Percentiles rank a stretch among this genome's conserved stretches.
Evolutionary conservation across 306 rosid genomes (phyloP).

Genomic region (Adenanthera pavonina): DNA sequence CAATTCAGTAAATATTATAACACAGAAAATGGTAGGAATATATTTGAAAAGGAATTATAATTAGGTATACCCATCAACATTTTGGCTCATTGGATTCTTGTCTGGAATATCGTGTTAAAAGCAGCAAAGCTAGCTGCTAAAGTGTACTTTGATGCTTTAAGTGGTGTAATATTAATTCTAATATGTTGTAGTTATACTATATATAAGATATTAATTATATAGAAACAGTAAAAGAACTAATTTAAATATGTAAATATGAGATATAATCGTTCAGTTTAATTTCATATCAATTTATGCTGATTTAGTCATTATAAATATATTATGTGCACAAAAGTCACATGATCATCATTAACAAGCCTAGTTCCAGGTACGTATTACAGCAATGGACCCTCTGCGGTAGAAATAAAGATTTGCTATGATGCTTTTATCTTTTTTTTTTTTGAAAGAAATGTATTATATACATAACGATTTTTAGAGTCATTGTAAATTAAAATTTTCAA

Average conservation of each 20-base stretch:
- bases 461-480: too few species aligned
- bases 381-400: not conserved
- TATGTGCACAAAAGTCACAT: constrained; percentile 31
- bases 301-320: not conserved
- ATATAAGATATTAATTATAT: not conserved
- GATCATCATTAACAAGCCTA: too few species aligned
- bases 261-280: too few species aligned
- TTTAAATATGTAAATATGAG: not conserved
- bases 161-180: constrained; percentile 3
- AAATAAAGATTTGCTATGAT: too few species aligned
- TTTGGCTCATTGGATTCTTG: constrained; percentile 34
- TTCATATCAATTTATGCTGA: too few species aligned
- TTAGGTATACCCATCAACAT: not conserved
- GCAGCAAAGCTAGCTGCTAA: constrained; percentile 16
- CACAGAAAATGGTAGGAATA: not conserved
- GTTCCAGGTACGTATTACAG: not conserved
- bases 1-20: too few species aligned
- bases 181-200: not conserved
- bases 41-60: too few species aligned
- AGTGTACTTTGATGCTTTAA: constrained; percentile 25
- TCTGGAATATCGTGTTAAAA: constrained; percentile 27
- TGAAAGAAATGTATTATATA: too few species aligned
- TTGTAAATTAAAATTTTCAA: too few species aligned
- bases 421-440: too few species aligned
- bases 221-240: not conserved